Evolutionary conservation across 345 rosid genomes (phyloP).

Genomic region (Pelargonium nanum): DNA sequence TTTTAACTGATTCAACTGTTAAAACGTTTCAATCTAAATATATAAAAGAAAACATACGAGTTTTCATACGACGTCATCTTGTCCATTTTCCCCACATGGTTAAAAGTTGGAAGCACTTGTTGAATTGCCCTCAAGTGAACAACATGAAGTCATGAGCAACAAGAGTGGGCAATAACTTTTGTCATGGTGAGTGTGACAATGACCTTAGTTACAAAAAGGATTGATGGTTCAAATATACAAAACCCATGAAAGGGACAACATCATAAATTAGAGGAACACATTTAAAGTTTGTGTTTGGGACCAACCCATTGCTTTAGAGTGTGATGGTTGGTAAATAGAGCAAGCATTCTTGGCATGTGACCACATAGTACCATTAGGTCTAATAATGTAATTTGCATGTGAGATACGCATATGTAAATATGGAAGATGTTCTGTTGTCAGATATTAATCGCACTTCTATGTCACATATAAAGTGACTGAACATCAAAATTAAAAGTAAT

Average conservation of each 20-base stretch:
- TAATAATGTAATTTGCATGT: too few species aligned
- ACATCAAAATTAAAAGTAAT: too few species aligned
- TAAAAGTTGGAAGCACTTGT: neutral
- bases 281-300: neutral
- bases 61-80: neutral
- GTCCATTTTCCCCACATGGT: neutral
- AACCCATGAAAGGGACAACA: neutral
- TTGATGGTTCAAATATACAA: neutral
- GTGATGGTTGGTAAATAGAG: neutral
- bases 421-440: too few species aligned
- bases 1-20: too few species aligned
- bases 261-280: neutral
- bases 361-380: neutral
- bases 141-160: neutral
- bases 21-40: too few species aligned
- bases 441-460: too few species aligned
- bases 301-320: neutral
- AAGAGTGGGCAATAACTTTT: neutral
- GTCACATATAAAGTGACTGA: too few species aligned
- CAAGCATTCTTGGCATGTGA: conserved; percentile 5
- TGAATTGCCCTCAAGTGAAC: neutral
- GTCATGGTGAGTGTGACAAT: neutral
- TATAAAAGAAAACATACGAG: too few species aligned
- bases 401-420: too few species aligned
- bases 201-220: neutral